Base-by-base conservation (phyloP, 371 early-diverging fungal species). In the Apophysomyces sp. region DNA sequence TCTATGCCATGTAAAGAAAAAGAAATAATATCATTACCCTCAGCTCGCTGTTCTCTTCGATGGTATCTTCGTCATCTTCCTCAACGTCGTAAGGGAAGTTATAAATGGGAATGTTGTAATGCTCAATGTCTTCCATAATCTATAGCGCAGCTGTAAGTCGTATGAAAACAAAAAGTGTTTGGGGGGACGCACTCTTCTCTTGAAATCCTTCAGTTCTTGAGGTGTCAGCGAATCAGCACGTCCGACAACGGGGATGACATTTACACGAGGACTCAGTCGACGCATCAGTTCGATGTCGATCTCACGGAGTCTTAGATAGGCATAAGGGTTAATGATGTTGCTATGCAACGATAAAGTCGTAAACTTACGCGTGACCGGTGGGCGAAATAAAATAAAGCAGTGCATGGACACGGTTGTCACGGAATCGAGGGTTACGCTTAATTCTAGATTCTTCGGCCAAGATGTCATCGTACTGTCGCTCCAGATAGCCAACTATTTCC, bases 221-320 rank as follows among this genome's bases (percentile, higher is more conserved):
- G 88, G 86, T 2, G 92, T 92, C 60, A 93, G 74, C 11, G 90
- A 85, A 69, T 92, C 93, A 13, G 91, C 86, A 58, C 89, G 89
- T 39, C 89, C 92, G 52, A 93, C 80, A 12, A 97, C 93, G 24
- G 98, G 98, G 64, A 98, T 97, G 34, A 98, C 88, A 70, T 98
- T 98, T 66, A 91, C 94, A 66, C 96, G 90, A 68, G 89, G 89
- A 55, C 95, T 93, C 44, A 98, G 77, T 1, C 92, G 85, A 65
- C 89, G 88, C 97, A 98, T 98, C 67, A 98, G 85, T 74, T 98
- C 98, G 69, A 98, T 97, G 74, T 98, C 99, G 56, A 98, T 87
- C 71, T 98, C 97, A 58, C 98, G 89, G 57, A 98, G 85, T 18
- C 95, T 92, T 69, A 18, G 26, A 15, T 29, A 15, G n/a, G 13